Evolutionary conservation across 352 stramenopile species (phyloP), one percentile per base, ranked within the genome.

Genomic region (Pythium sp.): DNA sequence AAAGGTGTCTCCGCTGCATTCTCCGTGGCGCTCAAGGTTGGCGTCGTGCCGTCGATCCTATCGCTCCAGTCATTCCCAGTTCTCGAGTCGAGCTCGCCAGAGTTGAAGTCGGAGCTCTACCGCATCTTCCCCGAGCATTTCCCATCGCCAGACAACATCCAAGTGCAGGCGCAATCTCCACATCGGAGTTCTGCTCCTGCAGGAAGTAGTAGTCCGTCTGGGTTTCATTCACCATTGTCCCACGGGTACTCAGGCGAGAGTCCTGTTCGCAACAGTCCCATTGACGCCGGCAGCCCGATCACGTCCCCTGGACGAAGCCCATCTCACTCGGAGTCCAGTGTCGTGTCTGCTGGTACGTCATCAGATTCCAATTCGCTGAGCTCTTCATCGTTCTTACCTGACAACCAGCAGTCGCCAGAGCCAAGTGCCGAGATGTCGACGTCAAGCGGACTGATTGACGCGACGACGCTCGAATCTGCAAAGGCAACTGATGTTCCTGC

Each of bases 81-180:
- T 43, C 72, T 94, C 32, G 62, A 81, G 22, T 87, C 84, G 32
- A 91, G 76, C 69, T 79, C 86, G 1, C 81, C 84, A 22, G 84
- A 93, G 66, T 64, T 93, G 26, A 87, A 87, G 55, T 85, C 73
- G 0, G 84, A 92, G 36, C 75, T 94, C 43, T 76, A 93, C 67
- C 84, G 86, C 28, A 93, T 94, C 64, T 94, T 94, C 49, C 86
- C 86, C 1, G 86, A 94, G 68, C 84, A 94, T 46, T 94, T 93
- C 56, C 80, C 86, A 2, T 86, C 81, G 2, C 73, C 84, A 55
- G 84, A 92, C 51, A 76, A 73, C 58, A 72, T 82, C 46, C 80
- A 73, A 79, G 62, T 65, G 41, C 81, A 73, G 36, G 69, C 58
- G 20, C 64, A 67, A 28, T 80, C 64, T 67, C 72, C 67, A 47